Conservation (phyloP, 257 asterid species). For the Solanum bulbocastanum region DNA sequence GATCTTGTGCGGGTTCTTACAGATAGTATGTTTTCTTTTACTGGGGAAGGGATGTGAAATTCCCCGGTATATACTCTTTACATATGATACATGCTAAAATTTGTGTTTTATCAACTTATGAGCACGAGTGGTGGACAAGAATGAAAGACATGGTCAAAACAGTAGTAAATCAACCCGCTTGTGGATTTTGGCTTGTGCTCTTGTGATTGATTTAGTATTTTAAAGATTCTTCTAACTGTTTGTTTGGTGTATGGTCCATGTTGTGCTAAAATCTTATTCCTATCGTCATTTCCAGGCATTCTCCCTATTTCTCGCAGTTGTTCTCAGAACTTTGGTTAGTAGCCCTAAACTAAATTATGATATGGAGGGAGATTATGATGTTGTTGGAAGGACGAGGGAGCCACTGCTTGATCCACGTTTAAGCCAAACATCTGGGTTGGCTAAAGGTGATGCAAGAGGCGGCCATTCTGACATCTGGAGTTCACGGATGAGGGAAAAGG, state of each 20-base stretch:
- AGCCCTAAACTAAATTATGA: constrained; percentile 34
- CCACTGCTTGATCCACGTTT: constrained; percentile 43
- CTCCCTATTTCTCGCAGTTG: constrained; percentile 48
- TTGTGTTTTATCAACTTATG: neutral
- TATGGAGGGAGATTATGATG: constrained; percentile 40
- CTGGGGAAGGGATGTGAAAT: neutral
- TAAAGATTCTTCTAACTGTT: neutral
- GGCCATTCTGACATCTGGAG: constrained; percentile 60
- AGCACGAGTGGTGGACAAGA: neutral
- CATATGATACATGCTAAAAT: neutral
- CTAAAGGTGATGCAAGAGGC: constrained; percentile 36
- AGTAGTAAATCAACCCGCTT: neutral
- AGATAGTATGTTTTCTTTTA: neutral
- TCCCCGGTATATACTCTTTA: neutral
- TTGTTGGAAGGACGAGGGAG: constrained; percentile 40
- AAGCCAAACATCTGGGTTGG: constrained; percentile 33
- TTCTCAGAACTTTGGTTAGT: constrained; percentile 59
- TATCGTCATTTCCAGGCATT: constrained; percentile 37
- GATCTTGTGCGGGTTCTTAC: neutral
- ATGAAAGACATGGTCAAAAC: neutral
- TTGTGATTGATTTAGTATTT: neutral
- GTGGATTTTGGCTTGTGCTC: neutral
- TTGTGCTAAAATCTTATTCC: neutral
- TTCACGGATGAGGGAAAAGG: constrained; percentile 80
- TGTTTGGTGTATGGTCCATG: neutral